Evolutionary conservation across 2,329 filamentous ascomycete genomes (phyloP), one percentile per base, ranked within the genome.

Genomic region (Xylariaceae sp.): DNA sequence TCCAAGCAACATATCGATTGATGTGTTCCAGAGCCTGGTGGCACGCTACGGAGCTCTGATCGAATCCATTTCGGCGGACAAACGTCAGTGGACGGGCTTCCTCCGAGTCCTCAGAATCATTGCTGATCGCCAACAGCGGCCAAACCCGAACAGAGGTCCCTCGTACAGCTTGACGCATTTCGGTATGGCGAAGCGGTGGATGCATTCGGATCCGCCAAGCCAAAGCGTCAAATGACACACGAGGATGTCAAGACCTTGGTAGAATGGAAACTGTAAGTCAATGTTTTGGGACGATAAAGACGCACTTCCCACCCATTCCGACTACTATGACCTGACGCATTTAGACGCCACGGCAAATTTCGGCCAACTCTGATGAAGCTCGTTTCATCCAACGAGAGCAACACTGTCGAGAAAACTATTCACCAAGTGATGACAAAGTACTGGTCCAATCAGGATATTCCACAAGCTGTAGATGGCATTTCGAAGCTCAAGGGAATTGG

Each of bases 401-500:
- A 68, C 0, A 47, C 63, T 1, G 71, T 85, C 5, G 57, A 72
- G 39, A 52, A 69, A 11, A 77, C 73, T 1, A 82, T 85, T 14
- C 64, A 70, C 7, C 63, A 74, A 27, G 85, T 81, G 0, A 74
- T 85, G 50, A 60, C 64, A 5, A 48, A 62, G 27, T 80, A 82
- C 58, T 65, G 66, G 48, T 53, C 62, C 10, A 62, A 70, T 31
- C 55, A 66, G 5, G 64, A 71, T 36, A 56, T 66, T 0, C 47
- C 68, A 2, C 64, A 69, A 7, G 75, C 81, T 3, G 62, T 89
- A 6, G 73, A 74, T 3, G 67, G 69, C 1, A 71, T 91, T 11
- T 75, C 74, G 1, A 74, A 74, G 48, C 71, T 94, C n/a, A 84
- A 76, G 55, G 89, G 89, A 32, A 81, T 95, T 53, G 89, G 89